Percentiles rank a stretch among this genome's conserved stretches.
phyloP scores from a whole-genome alignment of 2,329 filamentous ascomycete species.

The Neopestalotiopsis clavispora region DNA sequence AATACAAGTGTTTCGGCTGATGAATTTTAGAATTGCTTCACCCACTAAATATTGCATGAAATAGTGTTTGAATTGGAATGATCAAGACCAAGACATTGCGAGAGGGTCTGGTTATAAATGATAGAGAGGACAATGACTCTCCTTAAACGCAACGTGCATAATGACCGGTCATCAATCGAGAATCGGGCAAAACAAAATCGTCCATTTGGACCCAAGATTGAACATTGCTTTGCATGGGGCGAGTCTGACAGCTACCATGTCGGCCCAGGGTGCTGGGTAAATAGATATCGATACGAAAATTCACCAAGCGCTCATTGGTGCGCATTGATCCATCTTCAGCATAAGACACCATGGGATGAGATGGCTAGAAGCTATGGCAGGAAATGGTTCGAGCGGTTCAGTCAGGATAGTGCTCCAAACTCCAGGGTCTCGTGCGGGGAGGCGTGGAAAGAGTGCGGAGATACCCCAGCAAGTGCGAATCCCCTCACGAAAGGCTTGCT shows the following conservation, averaged over 20 bases:
- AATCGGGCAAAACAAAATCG: background rate
- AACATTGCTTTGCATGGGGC: background rate
- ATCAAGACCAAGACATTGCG: constrained; percentile 17
- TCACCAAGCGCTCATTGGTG: background rate
- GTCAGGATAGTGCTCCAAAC: background rate
- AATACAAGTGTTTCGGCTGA: background rate
- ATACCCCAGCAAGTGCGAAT: background rate
- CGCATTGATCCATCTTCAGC: background rate
- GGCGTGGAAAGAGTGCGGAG: background rate
- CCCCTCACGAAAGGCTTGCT: background rate
- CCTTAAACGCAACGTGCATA: background rate
- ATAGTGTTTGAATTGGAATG: background rate
- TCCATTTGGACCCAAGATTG: background rate
- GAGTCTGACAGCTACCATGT: background rate
- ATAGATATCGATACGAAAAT: background rate
- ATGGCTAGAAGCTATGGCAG: background rate
- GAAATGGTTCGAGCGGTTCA: background rate
- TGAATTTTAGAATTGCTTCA: too few relatives aligned
- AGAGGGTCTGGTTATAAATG: background rate
- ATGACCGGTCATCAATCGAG: background rate
- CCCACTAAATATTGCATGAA: background rate
- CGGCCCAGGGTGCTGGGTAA: background rate
- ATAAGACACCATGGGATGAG: background rate
- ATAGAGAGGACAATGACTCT: background rate
- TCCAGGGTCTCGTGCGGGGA: background rate